Conservation (phyloP, 768 basidiomycete genomes). For the Xerocomus brunneocitrinus region DNA sequence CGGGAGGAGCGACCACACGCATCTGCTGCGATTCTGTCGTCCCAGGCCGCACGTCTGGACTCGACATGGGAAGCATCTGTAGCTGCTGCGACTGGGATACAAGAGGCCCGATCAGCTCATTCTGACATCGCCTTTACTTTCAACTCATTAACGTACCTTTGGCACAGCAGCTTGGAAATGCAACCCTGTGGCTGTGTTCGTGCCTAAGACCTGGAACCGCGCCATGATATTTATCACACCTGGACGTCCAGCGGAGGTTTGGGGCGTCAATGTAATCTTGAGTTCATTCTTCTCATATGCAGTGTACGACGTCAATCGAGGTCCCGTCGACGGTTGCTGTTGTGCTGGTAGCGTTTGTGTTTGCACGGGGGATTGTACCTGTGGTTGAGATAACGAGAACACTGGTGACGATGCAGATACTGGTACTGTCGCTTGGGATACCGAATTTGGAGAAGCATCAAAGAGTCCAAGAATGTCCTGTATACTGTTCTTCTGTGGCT, state of each 20-base stretch:
- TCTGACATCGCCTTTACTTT: too few relatives aligned
- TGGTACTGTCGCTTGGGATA: conserved; percentile 18
- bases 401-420: conserved; percentile 32
- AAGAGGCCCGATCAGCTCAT: neutral
- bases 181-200: conserved; percentile 51
- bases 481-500: conserved; percentile 56
- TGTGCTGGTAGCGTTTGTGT: conserved; percentile 32
- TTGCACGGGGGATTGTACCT: conserved; percentile 29
- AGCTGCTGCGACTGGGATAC: conserved; percentile 79
- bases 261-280: conserved; percentile 85
- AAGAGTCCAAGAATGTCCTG: conserved; percentile 94
- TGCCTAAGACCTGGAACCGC: conserved; percentile 69
- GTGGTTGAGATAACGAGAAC: conserved; percentile 37
- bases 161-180: conserved; percentile 98
- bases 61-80: conserved; percentile 98
- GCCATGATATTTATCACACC: conserved; percentile 89
- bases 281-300: conserved; percentile 93
- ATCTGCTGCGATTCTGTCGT: conserved; percentile 91
- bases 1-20: conserved; percentile 83
- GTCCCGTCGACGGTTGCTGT: conserved; percentile 32
- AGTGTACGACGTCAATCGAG: conserved; percentile 66
- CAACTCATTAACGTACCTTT: conserved; percentile 49
- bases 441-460: conserved; percentile 42
- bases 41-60: conserved; percentile 70
- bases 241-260: conserved; percentile 73